phyloP scores from a whole-genome alignment of 2,329 filamentous ascomycete genomes.

The Aschersonia sp. region DNA sequence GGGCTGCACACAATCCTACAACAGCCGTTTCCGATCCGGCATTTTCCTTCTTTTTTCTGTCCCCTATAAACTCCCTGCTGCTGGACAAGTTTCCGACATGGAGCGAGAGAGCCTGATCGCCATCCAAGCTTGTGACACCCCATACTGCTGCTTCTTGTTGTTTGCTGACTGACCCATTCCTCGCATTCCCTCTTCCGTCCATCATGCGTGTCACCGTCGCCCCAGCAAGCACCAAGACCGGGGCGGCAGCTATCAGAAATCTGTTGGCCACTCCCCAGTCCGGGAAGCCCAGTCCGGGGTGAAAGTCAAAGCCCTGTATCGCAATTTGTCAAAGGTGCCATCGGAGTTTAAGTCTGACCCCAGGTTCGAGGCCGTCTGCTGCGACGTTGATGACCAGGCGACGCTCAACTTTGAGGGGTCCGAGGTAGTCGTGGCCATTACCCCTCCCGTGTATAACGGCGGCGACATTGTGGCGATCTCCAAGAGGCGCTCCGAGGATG shows the following conservation, averaged over 20 bases:
- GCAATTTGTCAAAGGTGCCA: constrained; percentile 6
- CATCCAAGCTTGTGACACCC: too few relatives aligned
- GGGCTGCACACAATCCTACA: too few relatives aligned
- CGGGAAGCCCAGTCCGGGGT: not conserved
- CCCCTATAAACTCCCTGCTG: too few relatives aligned
- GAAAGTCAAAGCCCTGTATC: constrained; percentile 14
- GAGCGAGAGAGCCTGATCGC: too few relatives aligned
- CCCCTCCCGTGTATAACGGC: not conserved
- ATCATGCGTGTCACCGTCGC: constrained; percentile 14
- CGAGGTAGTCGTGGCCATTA: too few relatives aligned
- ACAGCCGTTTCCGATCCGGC: too few relatives aligned
- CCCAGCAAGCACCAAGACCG: constrained; percentile 18
- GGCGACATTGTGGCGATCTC: not conserved
- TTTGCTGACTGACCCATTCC: not conserved
- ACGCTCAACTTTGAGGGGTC: too few relatives aligned
- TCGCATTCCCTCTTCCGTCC: not conserved
- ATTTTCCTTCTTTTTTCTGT: too few relatives aligned
- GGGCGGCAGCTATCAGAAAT: constrained; percentile 12
- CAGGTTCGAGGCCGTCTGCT: constrained; percentile 14
- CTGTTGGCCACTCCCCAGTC: constrained; percentile 5
- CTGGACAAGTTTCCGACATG: too few relatives aligned
- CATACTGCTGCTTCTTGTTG: too few relatives aligned
- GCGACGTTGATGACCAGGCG: constrained; percentile 12
- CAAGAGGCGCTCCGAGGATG: too few relatives aligned
- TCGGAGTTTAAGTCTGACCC: constrained; percentile 5